Evolutionary conservation across 2,329 filamentous ascomycete genomes (phyloP).

Genomic region (Claviceps sp.): DNA sequence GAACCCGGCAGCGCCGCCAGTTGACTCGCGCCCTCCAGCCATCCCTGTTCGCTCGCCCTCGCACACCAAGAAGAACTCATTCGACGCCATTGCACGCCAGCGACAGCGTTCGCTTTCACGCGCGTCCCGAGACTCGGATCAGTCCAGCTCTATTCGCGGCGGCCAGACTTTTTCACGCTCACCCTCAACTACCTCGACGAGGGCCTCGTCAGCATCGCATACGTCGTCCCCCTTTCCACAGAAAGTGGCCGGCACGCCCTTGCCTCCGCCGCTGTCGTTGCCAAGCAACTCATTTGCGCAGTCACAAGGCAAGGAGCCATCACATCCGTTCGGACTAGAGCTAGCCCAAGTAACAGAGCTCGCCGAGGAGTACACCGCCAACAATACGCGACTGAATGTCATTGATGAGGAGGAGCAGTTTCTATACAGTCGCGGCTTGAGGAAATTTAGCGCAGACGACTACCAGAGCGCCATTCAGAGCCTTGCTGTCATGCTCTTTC

Average conservation of each 20-base stretch:
- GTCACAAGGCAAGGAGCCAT: conserved; percentile 20
- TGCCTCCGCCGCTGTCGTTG: conserved; percentile 19
- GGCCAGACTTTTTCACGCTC: conserved; percentile 44
- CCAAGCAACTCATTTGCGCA: conserved; percentile 19
- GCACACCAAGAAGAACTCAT: conserved; percentile 73
- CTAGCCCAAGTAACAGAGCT: conserved; percentile 86
- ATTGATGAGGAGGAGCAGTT: conserved; percentile 55
- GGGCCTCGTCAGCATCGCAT: conserved; percentile 34
- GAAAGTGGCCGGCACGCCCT: conserved; percentile 16
- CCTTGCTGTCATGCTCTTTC: conserved; percentile 50
- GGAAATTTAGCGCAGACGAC: conserved; percentile 64
- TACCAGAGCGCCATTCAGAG: conserved; percentile 72
- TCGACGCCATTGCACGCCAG: conserved; percentile 57
- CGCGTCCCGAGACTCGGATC: conserved; percentile 39
- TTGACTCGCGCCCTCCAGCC: conserved; percentile 27
- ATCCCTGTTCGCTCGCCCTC: conserved; percentile 71
- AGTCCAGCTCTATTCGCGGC: conserved; percentile 41
- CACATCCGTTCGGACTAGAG: conserved; percentile 76
- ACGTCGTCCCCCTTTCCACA: conserved; percentile 16
- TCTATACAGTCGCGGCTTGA: conserved; percentile 55
- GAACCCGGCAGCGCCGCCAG: conserved; percentile 13
- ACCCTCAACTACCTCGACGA: conserved; percentile 38
- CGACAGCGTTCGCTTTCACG: conserved; percentile 48
- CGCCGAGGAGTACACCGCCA: conserved; percentile 70
- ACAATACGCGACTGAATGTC: conserved; percentile 43